Evolutionary conservation across 2,329 filamentous ascomycete species (phyloP).

Genomic region (Aspergillus sp.): DNA sequence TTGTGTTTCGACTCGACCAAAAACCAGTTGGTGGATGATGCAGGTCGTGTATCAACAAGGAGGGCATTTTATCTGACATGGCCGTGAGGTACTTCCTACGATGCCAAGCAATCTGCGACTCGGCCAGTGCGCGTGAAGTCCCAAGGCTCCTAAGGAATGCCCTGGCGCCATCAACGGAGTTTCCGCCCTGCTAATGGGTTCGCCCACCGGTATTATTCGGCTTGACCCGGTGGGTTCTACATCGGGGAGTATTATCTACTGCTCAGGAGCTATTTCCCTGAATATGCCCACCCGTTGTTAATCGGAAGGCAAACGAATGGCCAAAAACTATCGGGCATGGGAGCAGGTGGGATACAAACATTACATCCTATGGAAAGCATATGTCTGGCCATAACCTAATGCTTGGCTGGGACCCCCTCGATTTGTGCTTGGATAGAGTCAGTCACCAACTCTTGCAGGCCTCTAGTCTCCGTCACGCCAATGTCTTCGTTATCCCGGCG

Average conservation of each 20-base stretch:
- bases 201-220: constrained; percentile 54
- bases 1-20: neutral
- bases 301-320: no score
- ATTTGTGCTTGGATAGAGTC: constrained; percentile 24
- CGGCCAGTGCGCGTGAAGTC: constrained; percentile 65
- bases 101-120: constrained; percentile 63
- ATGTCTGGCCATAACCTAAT: neutral
- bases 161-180: constrained; percentile 53
- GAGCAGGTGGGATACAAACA: no score
- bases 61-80: neutral
- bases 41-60: neutral
- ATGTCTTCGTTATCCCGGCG: constrained; percentile 67
- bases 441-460: constrained; percentile 52
- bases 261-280: constrained; percentile 58
- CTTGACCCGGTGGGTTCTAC: no score
- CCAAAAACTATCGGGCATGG: no score
- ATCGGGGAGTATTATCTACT: constrained; percentile 68
- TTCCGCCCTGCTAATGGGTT: constrained; percentile 64
- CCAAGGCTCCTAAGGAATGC: constrained; percentile 57
- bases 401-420: neutral
- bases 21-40: neutral
- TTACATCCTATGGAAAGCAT: neutral
- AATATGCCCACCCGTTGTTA: neutral
- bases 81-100: constrained; percentile 59
- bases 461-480: constrained; percentile 56